phyloP scores from a whole-genome alignment of 2,329 filamentous ascomycete species.

The Microdochium bolleyi region DNA sequence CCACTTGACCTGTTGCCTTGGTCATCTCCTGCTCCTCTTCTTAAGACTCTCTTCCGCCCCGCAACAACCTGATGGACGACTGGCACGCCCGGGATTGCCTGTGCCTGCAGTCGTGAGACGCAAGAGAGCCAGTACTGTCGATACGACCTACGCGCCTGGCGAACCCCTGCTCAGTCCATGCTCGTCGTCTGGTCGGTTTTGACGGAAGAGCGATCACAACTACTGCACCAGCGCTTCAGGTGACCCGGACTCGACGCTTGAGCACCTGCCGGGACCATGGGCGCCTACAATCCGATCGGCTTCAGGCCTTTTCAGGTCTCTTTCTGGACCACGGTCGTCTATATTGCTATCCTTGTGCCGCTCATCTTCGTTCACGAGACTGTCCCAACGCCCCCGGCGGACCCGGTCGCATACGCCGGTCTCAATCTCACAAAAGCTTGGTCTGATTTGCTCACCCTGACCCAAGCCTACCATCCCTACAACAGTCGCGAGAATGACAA shows the following conservation, averaged over 20 bases:
- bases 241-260: not conserved
- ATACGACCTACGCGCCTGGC: not conserved
- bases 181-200: no score
- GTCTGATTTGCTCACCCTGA: conserved; percentile 72
- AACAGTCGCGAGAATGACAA: conserved; percentile 79
- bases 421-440: conserved; percentile 82
- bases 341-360: conserved; percentile 68
- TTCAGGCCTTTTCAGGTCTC: conserved; percentile 80
- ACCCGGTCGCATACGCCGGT: conserved; percentile 47
- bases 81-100: not conserved
- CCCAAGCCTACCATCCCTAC: conserved; percentile 74
- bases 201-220: no score
- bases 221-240: not conserved
- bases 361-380: conserved; percentile 68
- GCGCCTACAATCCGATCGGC: conserved; percentile 49
- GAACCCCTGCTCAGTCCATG: no score
- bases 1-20: not conserved
- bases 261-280: conserved; percentile 12
- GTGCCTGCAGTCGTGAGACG: not conserved
- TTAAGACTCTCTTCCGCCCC: not conserved
- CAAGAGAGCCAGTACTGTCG: not conserved
- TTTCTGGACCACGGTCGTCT: conserved; percentile 67
- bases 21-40: not conserved
- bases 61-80: not conserved
- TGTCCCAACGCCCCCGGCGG: conserved; percentile 58